Base-by-base conservation (phyloP, 1,284 basidiomycete species). In the Papiliotrema laurentii region DNA sequence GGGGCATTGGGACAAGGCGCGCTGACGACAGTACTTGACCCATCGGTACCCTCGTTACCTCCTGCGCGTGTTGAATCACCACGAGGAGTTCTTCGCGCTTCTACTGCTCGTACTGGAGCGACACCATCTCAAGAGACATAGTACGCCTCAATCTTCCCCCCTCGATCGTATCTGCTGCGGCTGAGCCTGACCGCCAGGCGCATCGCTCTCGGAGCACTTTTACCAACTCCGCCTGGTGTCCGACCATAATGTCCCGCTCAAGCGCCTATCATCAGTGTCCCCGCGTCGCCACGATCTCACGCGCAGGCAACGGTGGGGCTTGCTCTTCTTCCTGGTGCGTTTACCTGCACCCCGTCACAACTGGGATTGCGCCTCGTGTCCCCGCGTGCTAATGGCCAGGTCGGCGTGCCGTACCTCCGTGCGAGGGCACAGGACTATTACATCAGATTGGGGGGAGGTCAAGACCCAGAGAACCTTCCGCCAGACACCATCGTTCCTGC, bases 41-140 rank as follows among this genome's bases (percentile, higher is more conserved):
- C 93, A 97, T 77, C 81, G 86, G 50, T 87, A 97, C 71, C 96
- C 96, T 5, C 82, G 96, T 46, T 93, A 97, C 71, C 80, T 98
- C 30, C 75, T 99, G 31, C 83, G 86, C 16, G 77, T 98, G 45
- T 89, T 97, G 13, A 97, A 98, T 72, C 78, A 83, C 34, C 94
- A 97, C 77, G 96, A 99, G 71, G 94, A 97, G 72, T 86, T 97
- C 65, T 98, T 96, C 66, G 87, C 90, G 0, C 55, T 83, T 14
- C 76, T 96, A 48, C 90, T 98, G 83, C 76, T 91, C 36, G 79
- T 90, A 48, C 83, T 98, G 4, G 96, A 99, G 74, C 78, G 84
- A 24, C 85, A 97, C 75, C 96, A 97, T 71, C 82, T 99, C 45
- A 81, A 80, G 59, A 85, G 80, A 69, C 83, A 86, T 72, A 86